phyloP scores from a whole-genome alignment of 495 filamentous ascomycete genomes.

The Chaetomium fimeti region DNA sequence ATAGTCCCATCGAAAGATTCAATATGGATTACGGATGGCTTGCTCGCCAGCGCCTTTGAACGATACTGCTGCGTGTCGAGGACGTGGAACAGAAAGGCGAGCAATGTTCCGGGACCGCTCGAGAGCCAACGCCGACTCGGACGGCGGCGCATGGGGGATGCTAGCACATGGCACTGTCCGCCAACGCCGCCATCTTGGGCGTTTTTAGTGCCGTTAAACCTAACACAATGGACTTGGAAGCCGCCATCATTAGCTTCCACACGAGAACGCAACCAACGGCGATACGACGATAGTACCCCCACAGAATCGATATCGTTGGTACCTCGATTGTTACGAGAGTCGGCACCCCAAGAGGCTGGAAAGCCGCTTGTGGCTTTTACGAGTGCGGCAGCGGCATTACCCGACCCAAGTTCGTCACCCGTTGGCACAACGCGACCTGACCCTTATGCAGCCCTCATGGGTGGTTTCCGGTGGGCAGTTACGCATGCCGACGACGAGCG shows the following conservation, averaged over 20 bases:
- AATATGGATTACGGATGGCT: slow-evolving; percentile 48
- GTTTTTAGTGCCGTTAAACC: slow-evolving; percentile 39
- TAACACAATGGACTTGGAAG: slow-evolving; percentile 52
- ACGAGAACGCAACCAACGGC: neutral
- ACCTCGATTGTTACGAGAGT: neutral
- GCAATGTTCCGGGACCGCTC: slow-evolving; percentile 48
- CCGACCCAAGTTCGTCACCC: neutral
- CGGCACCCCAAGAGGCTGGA: neutral
- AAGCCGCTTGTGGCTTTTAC: neutral
- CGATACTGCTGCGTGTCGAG: slow-evolving; percentile 39
- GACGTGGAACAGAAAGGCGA: slow-evolving; percentile 30
- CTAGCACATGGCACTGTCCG: slow-evolving; percentile 39
- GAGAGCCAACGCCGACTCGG: slow-evolving; percentile 54
- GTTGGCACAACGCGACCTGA: neutral
- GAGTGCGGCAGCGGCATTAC: neutral
- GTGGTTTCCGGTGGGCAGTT: slow-evolving; percentile 13
- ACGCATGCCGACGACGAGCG: slow-evolving; percentile 5
- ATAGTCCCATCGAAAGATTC: slow-evolving; percentile 35
- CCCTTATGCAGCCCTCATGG: slow-evolving; percentile 8
- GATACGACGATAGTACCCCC: neutral
- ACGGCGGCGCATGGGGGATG: slow-evolving; percentile 50
- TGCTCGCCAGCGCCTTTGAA: slow-evolving; percentile 41
- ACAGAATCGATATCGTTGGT: neutral
- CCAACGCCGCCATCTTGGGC: slow-evolving; percentile 43
- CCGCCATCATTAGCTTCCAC: slow-evolving; percentile 36